Conservation (phyloP, 140 eudicot genomes). For the Oenanthe javanica region DNA sequence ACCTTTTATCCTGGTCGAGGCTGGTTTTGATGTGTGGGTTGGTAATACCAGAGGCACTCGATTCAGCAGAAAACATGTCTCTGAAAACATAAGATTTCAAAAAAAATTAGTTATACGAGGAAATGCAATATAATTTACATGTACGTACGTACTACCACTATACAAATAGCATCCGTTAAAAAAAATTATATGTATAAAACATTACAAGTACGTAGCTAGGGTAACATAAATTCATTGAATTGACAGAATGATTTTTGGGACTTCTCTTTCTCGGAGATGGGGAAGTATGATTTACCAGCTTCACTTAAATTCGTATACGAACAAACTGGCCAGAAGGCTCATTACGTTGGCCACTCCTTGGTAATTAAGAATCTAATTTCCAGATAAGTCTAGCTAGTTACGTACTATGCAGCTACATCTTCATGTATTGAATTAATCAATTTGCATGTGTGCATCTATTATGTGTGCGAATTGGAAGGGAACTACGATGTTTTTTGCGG, state of each 20-base stretch:
- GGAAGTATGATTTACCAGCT: background rate
- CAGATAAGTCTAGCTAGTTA: too few species aligned
- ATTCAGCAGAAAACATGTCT: constrained; percentile 55
- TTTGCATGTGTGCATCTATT: too few species aligned
- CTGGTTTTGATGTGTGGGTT: constrained; percentile 87
- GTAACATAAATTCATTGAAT: background rate
- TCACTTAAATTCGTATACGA: background rate
- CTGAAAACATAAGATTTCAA: constrained; percentile 18
- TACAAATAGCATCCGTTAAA: too few species aligned
- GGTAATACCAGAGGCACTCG: constrained; percentile 75
- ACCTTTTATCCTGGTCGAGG: constrained; percentile 69
- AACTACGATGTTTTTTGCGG: background rate
- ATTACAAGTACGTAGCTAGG: background rate
- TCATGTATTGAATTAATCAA: too few species aligned
- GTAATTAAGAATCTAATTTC: background rate
- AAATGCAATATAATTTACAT: too few species aligned
- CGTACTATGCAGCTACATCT: too few species aligned
- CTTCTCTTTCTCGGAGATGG: background rate
- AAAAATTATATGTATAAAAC: too few species aligned
- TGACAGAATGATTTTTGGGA: background rate
- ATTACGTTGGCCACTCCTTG: constrained; percentile 2
- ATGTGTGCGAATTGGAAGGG: background rate
- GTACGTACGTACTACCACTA: too few species aligned
- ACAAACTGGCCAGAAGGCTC: background rate
- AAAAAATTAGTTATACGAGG: too few species aligned